Base-by-base conservation (phyloP, 169 alveolate species). In the Cryptosporidium felis region DNA sequence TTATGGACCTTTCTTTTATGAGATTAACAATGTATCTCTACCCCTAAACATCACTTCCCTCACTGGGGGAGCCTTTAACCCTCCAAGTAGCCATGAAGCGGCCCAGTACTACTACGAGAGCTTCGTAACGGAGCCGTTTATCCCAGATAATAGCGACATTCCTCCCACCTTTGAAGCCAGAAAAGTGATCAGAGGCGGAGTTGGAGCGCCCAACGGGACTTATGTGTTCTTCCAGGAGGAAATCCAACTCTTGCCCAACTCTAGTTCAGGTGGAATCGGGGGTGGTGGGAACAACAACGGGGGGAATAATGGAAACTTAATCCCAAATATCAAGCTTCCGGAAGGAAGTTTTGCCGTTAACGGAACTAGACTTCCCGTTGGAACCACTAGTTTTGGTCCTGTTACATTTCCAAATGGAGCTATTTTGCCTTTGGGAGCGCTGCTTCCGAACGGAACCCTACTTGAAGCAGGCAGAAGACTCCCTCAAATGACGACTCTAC, bases 351-450 rank as follows among this genome's bases (percentile, higher is more conserved):
- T 74, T 53, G 60, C 85, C 4, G 59, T 74, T 18, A 74, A 74
- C 56, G 85, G 85, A 49, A 74, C 85, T 36, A 47, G 67, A 21
- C 53, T 74, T 9, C 85, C 85, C 9, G 85, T 74, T 3, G 85
- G 85, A 18, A 74, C 85, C 32, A 74, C 85, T 34, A 56, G 74
- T 53, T 74, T 74, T 74, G 85, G 85, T 3, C 85, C 85, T n/a
- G 85, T 74, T 36, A 74, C 85, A 6, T 74, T 74, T 14, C 85
- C 85, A 40, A 74, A 74, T 47, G 85, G 85, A 9, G 85, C 85
- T 32, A 74, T 74, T n/a, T 41, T 74, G n/a, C 85, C 85, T 1
- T 53, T 74, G 26, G 85, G 85, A 4, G 85, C 85, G 8, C 56
- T 56, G 28, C 66, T 74, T 9, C 85, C 85, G 6, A 74, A 74